Percentiles rank a stretch among this genome's conserved stretches.
Conservation (phyloP, 495 filamentous ascomycete species). For the Cladorrhinum samala region DNA sequence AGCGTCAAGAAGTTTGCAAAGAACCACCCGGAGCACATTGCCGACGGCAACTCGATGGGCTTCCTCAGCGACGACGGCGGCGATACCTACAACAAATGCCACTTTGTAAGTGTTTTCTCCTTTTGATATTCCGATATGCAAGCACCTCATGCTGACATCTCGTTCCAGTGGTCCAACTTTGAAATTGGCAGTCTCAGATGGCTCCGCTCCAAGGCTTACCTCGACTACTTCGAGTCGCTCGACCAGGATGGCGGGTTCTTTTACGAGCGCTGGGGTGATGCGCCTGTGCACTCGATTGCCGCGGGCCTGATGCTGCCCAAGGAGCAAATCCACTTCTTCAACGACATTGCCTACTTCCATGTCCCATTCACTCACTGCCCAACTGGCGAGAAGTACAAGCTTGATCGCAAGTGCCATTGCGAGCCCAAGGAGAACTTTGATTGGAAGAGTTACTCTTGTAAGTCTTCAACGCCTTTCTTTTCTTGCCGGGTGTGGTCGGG, state of each 20-base stretch:
- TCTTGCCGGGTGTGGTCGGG: no score
- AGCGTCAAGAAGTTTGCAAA: conserved; percentile 87
- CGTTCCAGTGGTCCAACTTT: conserved; percentile 79
- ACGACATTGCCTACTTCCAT: conserved; percentile 98
- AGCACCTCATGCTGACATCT: conserved; percentile 15
- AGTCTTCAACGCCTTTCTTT: conserved; percentile 27
- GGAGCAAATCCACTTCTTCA: conserved; percentile 95
- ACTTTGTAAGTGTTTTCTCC: conserved; percentile 65
- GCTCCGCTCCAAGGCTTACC: conserved; percentile 72
- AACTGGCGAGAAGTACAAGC: conserved; percentile 69
- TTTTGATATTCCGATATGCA: background rate
- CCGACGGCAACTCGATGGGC: conserved; percentile 74
- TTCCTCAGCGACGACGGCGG: conserved; percentile 91
- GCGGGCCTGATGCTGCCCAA: conserved; percentile 79
- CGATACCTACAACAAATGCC: conserved; percentile 89
- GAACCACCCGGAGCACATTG: conserved; percentile 80
- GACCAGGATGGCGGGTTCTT: conserved; percentile 86
- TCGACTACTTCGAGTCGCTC: conserved; percentile 72
- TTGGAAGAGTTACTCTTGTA: conserved; percentile 96
- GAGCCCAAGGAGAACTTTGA: conserved; percentile 97
- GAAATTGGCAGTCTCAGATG: conserved; percentile 81
- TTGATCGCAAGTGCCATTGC: conserved; percentile 85
- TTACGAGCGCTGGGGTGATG: conserved; percentile 90
- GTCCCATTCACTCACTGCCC: conserved; percentile 99
- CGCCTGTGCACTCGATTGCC: conserved; percentile 90